Base-by-base conservation (phyloP, 208 protist genomes). In the Sergeia podlipaevii region DNA sequence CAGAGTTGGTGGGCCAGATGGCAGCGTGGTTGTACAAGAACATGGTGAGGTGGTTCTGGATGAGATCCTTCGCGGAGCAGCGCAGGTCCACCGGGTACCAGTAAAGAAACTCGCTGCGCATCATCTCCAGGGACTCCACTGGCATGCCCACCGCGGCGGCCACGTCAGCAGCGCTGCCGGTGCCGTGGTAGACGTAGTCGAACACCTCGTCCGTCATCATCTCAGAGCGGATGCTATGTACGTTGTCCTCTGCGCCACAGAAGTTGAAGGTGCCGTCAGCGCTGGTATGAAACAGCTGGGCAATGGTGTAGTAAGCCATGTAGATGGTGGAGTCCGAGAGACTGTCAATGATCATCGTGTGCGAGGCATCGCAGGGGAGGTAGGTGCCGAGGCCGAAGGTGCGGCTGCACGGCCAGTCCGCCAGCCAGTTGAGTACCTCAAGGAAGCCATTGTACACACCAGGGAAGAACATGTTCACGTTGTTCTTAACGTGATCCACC, bases 321-420 rank as follows among this genome's bases (percentile, higher is more conserved):
- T 99, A 99, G 75, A 99, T 99, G 23, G 99, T 99, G 15, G 98
- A 99, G 80, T 99, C 99, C 46, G 97, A 99, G 0, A 99, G 89
- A 34, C 97, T 99, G 73, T 99, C 99, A 64, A 99, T 99, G 11
- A 99, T 70, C 76, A 97, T 98, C 55, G 92, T 72, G 54, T 81
- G 65, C 10, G 45, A 59, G 26, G 75, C 70, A 55, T 93, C 85
- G 88, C 96, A 99, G 39, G 99, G 99, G 0, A 99, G 69, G 44
- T 88, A 79, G 36, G 98, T 99, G 42, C 99, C 99, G 3, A 99
- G 87, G 44, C 99, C 99, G 74, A 99, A 99, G 17, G 88, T 97
- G 63, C 99, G 92, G 44, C 97, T 99, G 74, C 98, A 99, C 17
- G 97, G 98, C 99, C 99, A 99, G 65, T 99, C 92, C 4, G 89